These are phyloP conservation scores for Pseudozyma hubeiensis DNA, from an alignment of 1,284 basidiomycete species.

Conservation along the genomic window DNA sequence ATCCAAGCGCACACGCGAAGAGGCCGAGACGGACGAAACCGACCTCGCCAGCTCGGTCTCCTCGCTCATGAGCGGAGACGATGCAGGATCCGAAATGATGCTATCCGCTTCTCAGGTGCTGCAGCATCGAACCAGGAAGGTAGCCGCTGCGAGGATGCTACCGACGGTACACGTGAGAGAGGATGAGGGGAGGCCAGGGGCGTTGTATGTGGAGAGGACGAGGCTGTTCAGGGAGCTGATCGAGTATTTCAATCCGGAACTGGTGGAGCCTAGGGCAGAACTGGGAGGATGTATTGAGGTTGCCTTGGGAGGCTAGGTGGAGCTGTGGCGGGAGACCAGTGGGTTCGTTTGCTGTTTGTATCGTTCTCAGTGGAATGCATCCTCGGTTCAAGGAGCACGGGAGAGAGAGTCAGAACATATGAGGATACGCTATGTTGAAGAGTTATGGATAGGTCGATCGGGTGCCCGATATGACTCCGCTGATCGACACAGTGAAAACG, in stretches of 20 bases:
- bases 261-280: conserved; percentile 63
- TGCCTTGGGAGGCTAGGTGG: conserved; percentile 24
- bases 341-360: not conserved
- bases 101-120: conserved; percentile 42
- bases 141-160: conserved; percentile 3
- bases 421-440: too few relatives aligned
- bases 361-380: too few relatives aligned
- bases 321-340: not conserved
- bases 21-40: conserved; percentile 42
- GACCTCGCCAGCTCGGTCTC: conserved; percentile 43
- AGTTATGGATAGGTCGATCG: not conserved
- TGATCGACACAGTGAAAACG: not conserved
- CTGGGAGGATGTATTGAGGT: conserved; percentile 58
- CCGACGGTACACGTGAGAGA: conserved; percentile 24
- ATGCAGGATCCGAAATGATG: conserved; percentile 42
- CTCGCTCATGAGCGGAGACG: conserved; percentile 41
- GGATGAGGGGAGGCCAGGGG: conserved; percentile 31
- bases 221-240: conserved; percentile 61
- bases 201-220: conserved; percentile 54
- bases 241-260: conserved; percentile 61
- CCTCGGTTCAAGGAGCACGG: too few relatives aligned
- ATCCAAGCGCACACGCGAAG: conserved; percentile 32
- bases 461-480: not conserved
- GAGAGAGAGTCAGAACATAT: too few relatives aligned
- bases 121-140: conserved; percentile 27